Base-by-base conservation (phyloP, 2,329 filamentous ascomycete genomes). In the Aspergillus terreus region DNA sequence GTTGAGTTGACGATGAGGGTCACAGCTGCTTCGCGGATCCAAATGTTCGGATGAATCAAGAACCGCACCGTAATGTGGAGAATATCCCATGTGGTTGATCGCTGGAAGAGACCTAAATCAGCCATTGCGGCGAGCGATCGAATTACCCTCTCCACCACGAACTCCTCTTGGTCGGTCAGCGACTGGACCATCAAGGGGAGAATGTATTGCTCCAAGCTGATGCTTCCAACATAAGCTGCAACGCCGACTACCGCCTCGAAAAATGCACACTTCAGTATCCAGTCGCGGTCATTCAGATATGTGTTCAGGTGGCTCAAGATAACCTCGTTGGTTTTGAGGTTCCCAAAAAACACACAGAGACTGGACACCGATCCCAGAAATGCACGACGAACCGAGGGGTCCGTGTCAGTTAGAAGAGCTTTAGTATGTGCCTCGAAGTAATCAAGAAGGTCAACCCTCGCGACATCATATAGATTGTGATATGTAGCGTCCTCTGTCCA, bases 221-320 rank as follows among this genome's bases (percentile, higher is more conserved):
- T 88, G 53, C 88, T 91, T 25, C 94, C 94, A 32, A 97, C 82
- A 60, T 96, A 96, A 1, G 89, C 84, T 4, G 92, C 90, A 58
- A 99, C 92, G 3, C 92, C 92, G 14, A 97, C 90, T 23, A 97
- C 90, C 0, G 91, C 90, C 64, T 96, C 92, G 63, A 99, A 96
- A 67, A 97, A 97, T 2, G 92, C 91, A 63, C 91, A 96, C 69
- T 96, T 96, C 30, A 99, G 76, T 68, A 90, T 90, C 94, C 94
- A 99, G 67, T 99, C 92, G 40, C 87, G 84, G 63, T 97, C 94
- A 60, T 99, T 99, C 7, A 99, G 75, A 63, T 99, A 99, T 0
- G 94, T 99, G 65, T 97, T 97, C 25, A 99, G 77, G 72, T 99
- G 94, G 30, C 91, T 95, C 19, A 99, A 76, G 14, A 99, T 85